These are phyloP conservation scores for Sanghuangporus sanghuang DNA, from an alignment of 1,284 basidiomycete genomes.

Conservation along the genomic window DNA sequence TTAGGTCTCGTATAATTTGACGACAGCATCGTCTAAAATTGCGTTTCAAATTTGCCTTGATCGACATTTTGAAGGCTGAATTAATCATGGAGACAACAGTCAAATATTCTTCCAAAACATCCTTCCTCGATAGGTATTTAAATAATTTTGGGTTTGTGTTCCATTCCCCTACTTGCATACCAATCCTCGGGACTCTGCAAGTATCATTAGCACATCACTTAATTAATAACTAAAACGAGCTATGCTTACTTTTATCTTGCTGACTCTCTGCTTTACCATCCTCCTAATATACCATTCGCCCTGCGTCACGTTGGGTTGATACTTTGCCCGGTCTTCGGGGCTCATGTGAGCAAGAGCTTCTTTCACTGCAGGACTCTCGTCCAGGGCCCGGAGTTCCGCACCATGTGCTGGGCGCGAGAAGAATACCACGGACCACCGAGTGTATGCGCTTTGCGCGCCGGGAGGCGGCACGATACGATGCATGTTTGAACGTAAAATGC, in stretches of 20 bases:
- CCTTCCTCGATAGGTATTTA: not conserved
- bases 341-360: not conserved
- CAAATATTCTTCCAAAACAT: not conserved
- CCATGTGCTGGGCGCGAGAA: constrained; percentile 57
- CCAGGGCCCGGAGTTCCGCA: constrained; percentile 40
- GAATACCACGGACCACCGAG: constrained; percentile 57
- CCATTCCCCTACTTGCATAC: constrained; percentile 31
- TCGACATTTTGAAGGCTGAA: not conserved
- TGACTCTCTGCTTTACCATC: constrained; percentile 40
- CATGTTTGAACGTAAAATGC: constrained; percentile 51
- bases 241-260: constrained; percentile 34
- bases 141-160: constrained; percentile 24
- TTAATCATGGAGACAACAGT: not conserved
- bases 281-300: constrained; percentile 44
- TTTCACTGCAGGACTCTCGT: constrained; percentile 34
- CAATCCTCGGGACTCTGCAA: constrained; percentile 32
- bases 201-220: not conserved
- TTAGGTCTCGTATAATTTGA: not conserved
- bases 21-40: not conserved
- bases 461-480: constrained; percentile 36
- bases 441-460: constrained; percentile 40
- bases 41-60: not conserved
- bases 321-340: constrained; percentile 22
- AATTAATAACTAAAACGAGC: not conserved
- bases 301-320: constrained; percentile 37